Base-by-base conservation (phyloP, 192 early-diverging fungal genomes). In the Neocallimastix lanati region DNA sequence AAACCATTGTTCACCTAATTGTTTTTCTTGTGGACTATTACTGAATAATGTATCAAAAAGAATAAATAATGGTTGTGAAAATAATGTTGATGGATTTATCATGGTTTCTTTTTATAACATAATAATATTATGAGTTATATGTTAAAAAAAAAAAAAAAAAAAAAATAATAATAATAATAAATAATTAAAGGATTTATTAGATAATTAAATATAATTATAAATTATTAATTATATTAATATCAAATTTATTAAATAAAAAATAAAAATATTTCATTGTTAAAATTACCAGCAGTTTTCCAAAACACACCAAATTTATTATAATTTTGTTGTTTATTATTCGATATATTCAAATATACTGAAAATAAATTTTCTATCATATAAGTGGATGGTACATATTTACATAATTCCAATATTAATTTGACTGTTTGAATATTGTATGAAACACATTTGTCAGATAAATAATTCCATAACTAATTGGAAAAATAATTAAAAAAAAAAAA, bases 51-150 rank as follows among this genome's bases (percentile, higher is more conserved):
- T 85, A 80, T 96, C 95, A 13, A 96, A 82, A 77, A 93, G 89
- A 13, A 96, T 80, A 80, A 95, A 92, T 85, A 95, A 87, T 6
- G 92, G 90, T 77, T 94, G 83, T 2, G 91, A 86, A 82, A 96
- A 50, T 4, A 50, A 6, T 14, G 40, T 50, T 0, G 40, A 0
- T 50, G 40, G 40, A 50, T 50, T 50, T 4, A 50, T 21, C 40
- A 50, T 50, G 18, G 40, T 50, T 21, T 50, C 40, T 50, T 38
- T 38, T 13, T 13, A 38, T 38, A 38, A 35, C 12, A 35, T 35
- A 7, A 35, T 35, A 35, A 35, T 7, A 7, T 35, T 35, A 7
- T 35, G 33, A 35, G 12, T 35, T 35, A 35, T 35, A 35, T 7
- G 33, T 7, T 35, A 7, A 35, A 35, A 12, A 7, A 35, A 35